phyloP scores from a whole-genome alignment of 2,329 filamentous ascomycete genomes.

The Stagonosporopsis cucurbitacearum region DNA sequence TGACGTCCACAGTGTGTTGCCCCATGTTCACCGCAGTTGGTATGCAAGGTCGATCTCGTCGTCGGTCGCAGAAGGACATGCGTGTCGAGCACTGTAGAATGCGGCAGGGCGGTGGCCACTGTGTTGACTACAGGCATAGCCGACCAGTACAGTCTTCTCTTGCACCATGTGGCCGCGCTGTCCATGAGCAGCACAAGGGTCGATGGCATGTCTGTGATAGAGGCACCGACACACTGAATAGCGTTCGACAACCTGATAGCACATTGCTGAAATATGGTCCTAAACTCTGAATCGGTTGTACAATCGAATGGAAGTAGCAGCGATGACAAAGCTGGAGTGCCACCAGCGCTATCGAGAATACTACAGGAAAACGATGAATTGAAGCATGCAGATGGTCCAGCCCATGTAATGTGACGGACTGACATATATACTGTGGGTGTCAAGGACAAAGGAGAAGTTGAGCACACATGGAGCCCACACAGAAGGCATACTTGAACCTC shows the following conservation, averaged over 20 bases:
- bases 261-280: slow-evolving; percentile 63
- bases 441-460: slow-evolving; percentile 21
- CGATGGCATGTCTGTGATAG: slow-evolving; percentile 86
- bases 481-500: slow-evolving; percentile 36
- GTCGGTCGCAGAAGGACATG: slow-evolving; percentile 38
- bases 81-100: slow-evolving; percentile 19
- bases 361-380: slow-evolving; percentile 15
- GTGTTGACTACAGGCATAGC: slow-evolving; percentile 75
- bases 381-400: slow-evolving; percentile 19
- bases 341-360: slow-evolving; percentile 20
- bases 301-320: not conserved
- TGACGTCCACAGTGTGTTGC: slow-evolving; percentile 5
- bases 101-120: slow-evolving; percentile 38
- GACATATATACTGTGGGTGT: slow-evolving; percentile 43
- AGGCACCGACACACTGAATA: slow-evolving; percentile 87
- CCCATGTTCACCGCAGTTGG: slow-evolving; percentile 18
- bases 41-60: slow-evolving; percentile 32
- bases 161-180: slow-evolving; percentile 74
- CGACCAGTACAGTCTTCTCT: slow-evolving; percentile 79
- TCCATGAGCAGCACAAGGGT: slow-evolving; percentile 79
- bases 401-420: slow-evolving; percentile 28
- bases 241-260: slow-evolving; percentile 83
- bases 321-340: slow-evolving; percentile 13
- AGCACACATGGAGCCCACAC: slow-evolving; percentile 34
- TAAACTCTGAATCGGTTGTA: not conserved